Conservation (phyloP, 441 rosid species). For the Syzygium syzygioides region DNA sequence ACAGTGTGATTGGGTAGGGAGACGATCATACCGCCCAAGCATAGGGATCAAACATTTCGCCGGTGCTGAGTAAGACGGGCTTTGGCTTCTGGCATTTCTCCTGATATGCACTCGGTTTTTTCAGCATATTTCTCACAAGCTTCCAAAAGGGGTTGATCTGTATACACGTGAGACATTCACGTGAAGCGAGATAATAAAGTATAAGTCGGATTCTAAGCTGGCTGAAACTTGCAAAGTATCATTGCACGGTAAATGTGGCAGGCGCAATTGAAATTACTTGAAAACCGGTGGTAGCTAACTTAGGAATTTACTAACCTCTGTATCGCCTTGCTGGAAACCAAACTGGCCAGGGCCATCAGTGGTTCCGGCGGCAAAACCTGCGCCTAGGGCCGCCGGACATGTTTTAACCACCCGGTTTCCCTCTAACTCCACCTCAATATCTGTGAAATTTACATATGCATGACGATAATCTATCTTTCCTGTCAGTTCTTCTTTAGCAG, state of each 20-base stretch:
- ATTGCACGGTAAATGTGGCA: not conserved
- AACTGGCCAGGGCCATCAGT: conserved; percentile 55
- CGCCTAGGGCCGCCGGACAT: conserved; percentile 48
- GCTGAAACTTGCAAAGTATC: not conserved
- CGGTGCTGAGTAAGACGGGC: conserved; percentile 38
- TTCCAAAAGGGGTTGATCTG: conserved; percentile 44
- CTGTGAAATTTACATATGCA: conserved; percentile 34
- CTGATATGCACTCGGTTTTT: conserved; percentile 46
- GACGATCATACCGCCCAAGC: conserved; percentile 44
- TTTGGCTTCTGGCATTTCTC: conserved; percentile 48
- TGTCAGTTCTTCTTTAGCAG: conserved; percentile 22
- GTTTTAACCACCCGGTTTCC: conserved; percentile 25
- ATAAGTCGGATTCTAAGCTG: not conserved
- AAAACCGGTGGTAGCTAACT: not conserved
- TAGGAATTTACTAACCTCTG: conserved; percentile 22
- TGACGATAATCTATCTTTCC: conserved; percentile 49
- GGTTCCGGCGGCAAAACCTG: conserved; percentile 61
- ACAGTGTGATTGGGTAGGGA: not conserved
- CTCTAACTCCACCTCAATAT: conserved; percentile 36
- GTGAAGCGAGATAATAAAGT: not conserved
- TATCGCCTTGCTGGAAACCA: conserved; percentile 56
- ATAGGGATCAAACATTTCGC: conserved; percentile 51
- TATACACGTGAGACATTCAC: not conserved
- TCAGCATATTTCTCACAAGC: conserved; percentile 29
- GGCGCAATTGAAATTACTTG: not conserved